phyloP scores from a whole-genome alignment of 2,329 filamentous ascomycete species.

The Fusarium camptoceras region DNA sequence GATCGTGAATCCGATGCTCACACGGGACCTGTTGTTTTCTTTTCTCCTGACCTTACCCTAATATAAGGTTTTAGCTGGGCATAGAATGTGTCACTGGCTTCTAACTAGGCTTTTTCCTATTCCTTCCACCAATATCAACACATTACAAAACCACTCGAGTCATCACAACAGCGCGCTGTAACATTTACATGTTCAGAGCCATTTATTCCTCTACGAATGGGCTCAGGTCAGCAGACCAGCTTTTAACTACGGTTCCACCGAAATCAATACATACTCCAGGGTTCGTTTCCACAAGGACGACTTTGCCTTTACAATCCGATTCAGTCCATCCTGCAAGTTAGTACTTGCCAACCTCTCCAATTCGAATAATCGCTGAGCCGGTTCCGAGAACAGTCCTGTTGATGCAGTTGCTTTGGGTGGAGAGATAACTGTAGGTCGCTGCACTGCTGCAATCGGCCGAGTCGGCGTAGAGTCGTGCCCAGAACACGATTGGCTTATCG shows the following conservation, averaged over 20 bases:
- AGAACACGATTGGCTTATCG: neutral
- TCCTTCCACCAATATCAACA: no score
- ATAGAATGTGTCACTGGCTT: no score
- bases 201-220: neutral
- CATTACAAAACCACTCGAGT: no score
- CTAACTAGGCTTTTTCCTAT: no score
- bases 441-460: neutral
- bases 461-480: neutral
- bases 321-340: neutral
- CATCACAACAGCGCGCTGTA: no score
- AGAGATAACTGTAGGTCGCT: neutral
- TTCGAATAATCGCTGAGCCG: neutral
- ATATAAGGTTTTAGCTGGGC: no score
- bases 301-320: neutral
- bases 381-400: neutral
- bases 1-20: no score
- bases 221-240: neutral
- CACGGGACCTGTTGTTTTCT: no score
- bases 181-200: neutral
- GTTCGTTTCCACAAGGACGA: neutral
- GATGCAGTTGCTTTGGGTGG: neutral
- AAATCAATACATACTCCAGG: neutral
- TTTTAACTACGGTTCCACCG: neutral
- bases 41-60: no score
- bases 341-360: neutral